A percentile compares a stretch with the other conserved stretches of the same genome.
Evolutionary conservation across 2,329 filamentous ascomycete genomes (phyloP).

Genomic region (Fusarium sterilihyphosum): DNA sequence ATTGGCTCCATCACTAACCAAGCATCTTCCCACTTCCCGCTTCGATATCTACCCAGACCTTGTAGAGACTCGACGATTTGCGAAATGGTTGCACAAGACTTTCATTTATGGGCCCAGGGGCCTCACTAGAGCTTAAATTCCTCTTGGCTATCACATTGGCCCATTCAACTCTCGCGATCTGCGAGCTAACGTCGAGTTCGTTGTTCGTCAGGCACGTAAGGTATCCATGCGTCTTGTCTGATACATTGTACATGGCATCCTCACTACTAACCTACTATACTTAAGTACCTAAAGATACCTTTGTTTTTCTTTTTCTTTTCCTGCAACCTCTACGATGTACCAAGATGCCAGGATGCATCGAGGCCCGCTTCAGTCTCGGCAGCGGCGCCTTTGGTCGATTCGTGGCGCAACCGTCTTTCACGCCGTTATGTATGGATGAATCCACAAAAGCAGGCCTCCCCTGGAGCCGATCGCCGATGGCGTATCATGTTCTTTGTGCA

Average conservation of each 20-base stretch:
- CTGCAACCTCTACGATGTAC: neutral
- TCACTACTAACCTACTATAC: neutral
- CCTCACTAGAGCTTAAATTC: neutral
- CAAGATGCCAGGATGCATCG: neutral
- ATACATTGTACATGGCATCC: neutral
- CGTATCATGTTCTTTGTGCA: slow-evolving; percentile 19
- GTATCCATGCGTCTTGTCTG: slow-evolving; percentile 19
- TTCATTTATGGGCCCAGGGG: neutral
- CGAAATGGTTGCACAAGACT: slow-evolving; percentile 28
- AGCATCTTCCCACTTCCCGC: slow-evolving; percentile 32
- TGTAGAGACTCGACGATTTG: slow-evolving; percentile 11
- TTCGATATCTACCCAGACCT: slow-evolving; percentile 22
- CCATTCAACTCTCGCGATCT: slow-evolving; percentile 3
- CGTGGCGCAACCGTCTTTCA: slow-evolving; percentile 26
- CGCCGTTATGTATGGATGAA: slow-evolving; percentile 18
- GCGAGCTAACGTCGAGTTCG: neutral
- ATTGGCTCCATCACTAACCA: slow-evolving; percentile 12
- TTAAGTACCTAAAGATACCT: no score
- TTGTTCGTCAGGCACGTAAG: slow-evolving; percentile 20
- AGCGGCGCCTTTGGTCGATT: slow-evolving; percentile 28
- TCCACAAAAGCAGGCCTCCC: slow-evolving; percentile 19
- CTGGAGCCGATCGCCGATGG: slow-evolving; percentile 30
- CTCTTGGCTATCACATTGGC: neutral
- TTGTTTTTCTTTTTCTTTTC: neutral
- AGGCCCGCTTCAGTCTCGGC: slow-evolving; percentile 21